These are phyloP conservation scores for Aspergillus arachidicola DNA, from an alignment of 2,329 filamentous ascomycete species.

Conservation along the genomic window DNA sequence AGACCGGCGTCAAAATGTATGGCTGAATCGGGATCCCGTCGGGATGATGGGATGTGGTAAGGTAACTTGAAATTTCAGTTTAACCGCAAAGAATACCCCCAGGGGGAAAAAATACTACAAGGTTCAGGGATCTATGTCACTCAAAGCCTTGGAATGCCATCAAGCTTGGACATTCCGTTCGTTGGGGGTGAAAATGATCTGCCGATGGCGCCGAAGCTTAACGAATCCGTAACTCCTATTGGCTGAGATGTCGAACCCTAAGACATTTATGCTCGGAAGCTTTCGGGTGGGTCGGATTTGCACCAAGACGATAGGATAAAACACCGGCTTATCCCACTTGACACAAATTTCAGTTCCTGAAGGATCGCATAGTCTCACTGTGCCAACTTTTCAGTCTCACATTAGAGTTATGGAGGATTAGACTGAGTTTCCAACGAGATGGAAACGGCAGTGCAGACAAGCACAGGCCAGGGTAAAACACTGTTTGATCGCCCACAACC, in stretches of 20 bases:
- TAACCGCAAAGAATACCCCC: not conserved
- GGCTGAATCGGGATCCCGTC: not conserved
- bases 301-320: not conserved
- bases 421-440: not conserved
- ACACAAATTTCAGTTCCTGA: not conserved
- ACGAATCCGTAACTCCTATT: not conserved
- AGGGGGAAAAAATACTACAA: not conserved
- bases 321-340: not conserved
- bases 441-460: not conserved
- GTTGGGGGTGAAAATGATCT: not conserved
- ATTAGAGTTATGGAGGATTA: not conserved
- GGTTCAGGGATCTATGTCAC: not conserved
- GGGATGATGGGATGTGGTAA: not conserved
- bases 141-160: not conserved
- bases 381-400: not conserved
- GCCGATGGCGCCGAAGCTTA: not conserved
- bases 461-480: not conserved
- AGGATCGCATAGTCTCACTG: not conserved
- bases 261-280: not conserved
- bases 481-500: not conserved
- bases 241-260: not conserved
- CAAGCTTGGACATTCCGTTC: not conserved
- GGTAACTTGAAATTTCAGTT: not conserved
- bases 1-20: not conserved
- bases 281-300: not conserved